Evolutionary conservation across 208 protist genomes (phyloP).

Genomic region (Leishmania lainsoni): DNA sequence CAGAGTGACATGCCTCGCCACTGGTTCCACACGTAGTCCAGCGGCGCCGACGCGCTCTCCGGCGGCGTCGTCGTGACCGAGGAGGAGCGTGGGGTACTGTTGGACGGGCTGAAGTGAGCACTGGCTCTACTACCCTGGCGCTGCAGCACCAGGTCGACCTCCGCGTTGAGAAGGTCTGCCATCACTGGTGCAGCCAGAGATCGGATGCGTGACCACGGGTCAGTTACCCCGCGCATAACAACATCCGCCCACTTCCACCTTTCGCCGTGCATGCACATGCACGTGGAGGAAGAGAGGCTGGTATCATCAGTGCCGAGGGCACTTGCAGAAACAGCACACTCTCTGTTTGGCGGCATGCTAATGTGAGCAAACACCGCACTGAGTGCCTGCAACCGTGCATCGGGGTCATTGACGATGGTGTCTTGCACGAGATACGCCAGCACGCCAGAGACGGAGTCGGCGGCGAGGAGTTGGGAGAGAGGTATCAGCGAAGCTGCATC

Average conservation of each 20-base stretch:
- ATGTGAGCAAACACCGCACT: constrained; percentile 18
- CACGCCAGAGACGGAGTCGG: constrained; percentile 20
- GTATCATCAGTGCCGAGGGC: not conserved
- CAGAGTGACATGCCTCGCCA: constrained; percentile 25
- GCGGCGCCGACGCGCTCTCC: constrained; percentile 19
- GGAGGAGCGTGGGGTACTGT: not conserved
- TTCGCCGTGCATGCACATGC: constrained; percentile 1
- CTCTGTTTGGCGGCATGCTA: not conserved
- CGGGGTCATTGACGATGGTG: constrained; percentile 23
- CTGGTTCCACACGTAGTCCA: constrained; percentile 23
- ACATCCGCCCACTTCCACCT: constrained; percentile 40
- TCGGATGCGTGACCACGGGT: constrained; percentile 74
- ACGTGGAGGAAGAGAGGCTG: not conserved
- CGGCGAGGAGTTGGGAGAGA: constrained; percentile 19
- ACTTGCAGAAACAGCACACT: not conserved
- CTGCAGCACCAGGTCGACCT: constrained; percentile 21
- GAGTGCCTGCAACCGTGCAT: constrained; percentile 25
- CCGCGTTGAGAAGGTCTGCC: constrained; percentile 29
- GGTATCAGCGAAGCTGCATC: not conserved
- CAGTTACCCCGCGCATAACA: constrained; percentile 65
- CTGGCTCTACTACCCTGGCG: not conserved
- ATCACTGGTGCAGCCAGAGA: constrained; percentile 23
- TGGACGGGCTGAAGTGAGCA: not conserved
- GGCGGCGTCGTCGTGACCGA: not conserved
- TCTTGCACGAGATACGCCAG: constrained; percentile 11